phyloP scores from a whole-genome alignment of 2,329 filamentous ascomycete genomes.

The Thielaviopsis punctulata region DNA sequence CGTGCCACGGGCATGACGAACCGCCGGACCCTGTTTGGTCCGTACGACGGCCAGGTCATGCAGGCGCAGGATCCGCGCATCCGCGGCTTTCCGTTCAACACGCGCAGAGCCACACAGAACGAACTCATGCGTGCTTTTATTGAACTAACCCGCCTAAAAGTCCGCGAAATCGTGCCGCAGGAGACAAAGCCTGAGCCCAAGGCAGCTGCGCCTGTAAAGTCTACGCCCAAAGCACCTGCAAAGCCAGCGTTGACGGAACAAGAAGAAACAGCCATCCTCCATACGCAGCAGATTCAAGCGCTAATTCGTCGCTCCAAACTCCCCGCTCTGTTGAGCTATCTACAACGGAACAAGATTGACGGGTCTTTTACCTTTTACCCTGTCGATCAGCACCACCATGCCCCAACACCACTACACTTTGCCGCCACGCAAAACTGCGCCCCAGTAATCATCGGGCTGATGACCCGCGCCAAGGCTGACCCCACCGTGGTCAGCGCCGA shows the following conservation, averaged over 20 bases:
- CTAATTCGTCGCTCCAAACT: conserved; percentile 80
- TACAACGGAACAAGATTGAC: conserved; percentile 56
- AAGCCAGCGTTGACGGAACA: conserved; percentile 59
- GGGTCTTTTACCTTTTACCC: conserved; percentile 64
- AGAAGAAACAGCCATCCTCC: conserved; percentile 64
- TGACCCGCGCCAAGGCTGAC: conserved; percentile 58
- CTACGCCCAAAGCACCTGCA: conserved; percentile 31
- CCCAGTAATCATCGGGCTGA: conserved; percentile 58
- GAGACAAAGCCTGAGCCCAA: conserved; percentile 29
- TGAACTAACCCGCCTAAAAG: conserved; percentile 79
- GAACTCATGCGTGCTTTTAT: conserved; percentile 91
- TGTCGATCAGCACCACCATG: conserved; percentile 54
- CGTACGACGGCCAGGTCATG: conserved; percentile 77
- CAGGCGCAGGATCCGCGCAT: conserved; percentile 62
- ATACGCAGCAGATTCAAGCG: conserved; percentile 78
- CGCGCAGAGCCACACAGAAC: conserved; percentile 75
- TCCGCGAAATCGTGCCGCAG: conserved; percentile 57
- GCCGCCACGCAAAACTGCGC: conserved; percentile 67
- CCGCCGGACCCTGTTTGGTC: conserved; percentile 70
- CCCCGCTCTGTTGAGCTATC: conserved; percentile 69
- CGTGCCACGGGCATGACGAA: conserved; percentile 80
- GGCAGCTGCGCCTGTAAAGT: conserved; percentile 18
- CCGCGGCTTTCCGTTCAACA: conserved; percentile 84
- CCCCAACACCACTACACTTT: conserved; percentile 69
- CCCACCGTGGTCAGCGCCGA: conserved; percentile 55